Evolutionary conservation across 768 basidiomycete genomes (phyloP).

Genomic region (Holtermannia corniformis): DNA sequence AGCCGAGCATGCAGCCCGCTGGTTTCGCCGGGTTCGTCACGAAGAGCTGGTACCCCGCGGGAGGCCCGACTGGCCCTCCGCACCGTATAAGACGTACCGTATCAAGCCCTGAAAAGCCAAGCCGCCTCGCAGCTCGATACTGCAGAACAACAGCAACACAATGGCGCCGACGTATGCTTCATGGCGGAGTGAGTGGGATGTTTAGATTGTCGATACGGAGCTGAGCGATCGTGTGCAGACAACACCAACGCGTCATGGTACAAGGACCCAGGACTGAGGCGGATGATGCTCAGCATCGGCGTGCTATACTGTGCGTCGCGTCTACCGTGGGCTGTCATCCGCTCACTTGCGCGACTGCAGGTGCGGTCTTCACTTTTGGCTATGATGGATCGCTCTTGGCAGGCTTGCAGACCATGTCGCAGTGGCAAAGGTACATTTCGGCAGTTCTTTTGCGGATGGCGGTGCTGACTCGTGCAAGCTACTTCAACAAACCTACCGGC

Average conservation of each 20-base stretch:
- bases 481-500: slow-evolving; percentile 17
- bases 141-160: too few relatives aligned
- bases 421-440: slow-evolving; percentile 16
- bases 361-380: slow-evolving; percentile 12
- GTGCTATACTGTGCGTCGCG: slow-evolving; percentile 8
- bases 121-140: too few relatives aligned
- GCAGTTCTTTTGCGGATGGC: not conserved
- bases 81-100: too few relatives aligned
- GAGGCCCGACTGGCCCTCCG: too few relatives aligned
- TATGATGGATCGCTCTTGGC: slow-evolving; percentile 23
- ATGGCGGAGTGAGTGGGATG: too few relatives aligned
- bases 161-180: too few relatives aligned
- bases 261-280: slow-evolving; percentile 17
- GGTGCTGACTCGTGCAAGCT: not conserved
- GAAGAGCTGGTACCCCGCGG: too few relatives aligned
- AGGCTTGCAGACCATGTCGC: slow-evolving; percentile 20
- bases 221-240: too few relatives aligned
- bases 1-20: too few relatives aligned
- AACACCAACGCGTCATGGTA: slow-evolving; percentile 16
- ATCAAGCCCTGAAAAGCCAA: too few relatives aligned
- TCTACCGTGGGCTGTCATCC: not conserved
- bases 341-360: not conserved
- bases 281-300: slow-evolving; percentile 7
- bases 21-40: too few relatives aligned
- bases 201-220: too few relatives aligned